A percentile compares a stretch with the other conserved stretches of the same genome.
Evolutionary conservation across 257 asterid species (phyloP).

Genomic region (Paulownia fortunei): DNA sequence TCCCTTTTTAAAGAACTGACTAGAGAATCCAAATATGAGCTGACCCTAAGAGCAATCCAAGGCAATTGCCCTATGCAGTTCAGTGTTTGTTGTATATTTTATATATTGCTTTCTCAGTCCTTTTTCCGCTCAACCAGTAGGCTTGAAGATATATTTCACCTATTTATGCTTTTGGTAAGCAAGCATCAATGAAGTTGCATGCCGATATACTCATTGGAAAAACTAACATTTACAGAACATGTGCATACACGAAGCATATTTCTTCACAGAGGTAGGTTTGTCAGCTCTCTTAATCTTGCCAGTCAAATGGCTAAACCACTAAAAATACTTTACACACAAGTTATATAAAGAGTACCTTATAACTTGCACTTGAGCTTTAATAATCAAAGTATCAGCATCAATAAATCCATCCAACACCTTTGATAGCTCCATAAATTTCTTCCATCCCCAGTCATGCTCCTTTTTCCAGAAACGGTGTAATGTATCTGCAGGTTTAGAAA

Average conservation of each 20-base stretch:
- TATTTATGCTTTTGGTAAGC: not conserved
- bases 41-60: not conserved
- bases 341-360: slow-evolving; percentile 68
- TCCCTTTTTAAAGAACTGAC: not conserved
- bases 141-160: not conserved
- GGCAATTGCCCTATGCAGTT: not conserved
- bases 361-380: slow-evolving; percentile 97
- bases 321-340: too few relatives aligned
- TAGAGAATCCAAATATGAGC: not conserved
- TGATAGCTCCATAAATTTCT: slow-evolving; percentile 97
- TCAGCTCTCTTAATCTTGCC: too few relatives aligned
- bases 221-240: too few relatives aligned
- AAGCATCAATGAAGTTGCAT: not conserved
- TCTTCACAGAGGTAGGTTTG: too few relatives aligned
- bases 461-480: slow-evolving; percentile 93
- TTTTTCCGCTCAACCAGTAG: not conserved
- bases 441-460: slow-evolving; percentile 99
- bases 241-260: too few relatives aligned
- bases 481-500: slow-evolving; percentile 66
- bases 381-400: slow-evolving; percentile 82
- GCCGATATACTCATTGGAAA: not conserved
- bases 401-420: slow-evolving; percentile 86
- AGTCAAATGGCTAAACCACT: not conserved
- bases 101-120: not conserved
- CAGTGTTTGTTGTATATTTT: not conserved